Evolutionary conservation across 2,329 filamentous ascomycete species (phyloP), one percentile per base, ranked within the genome.

Genomic region (Fusarium sp.): DNA sequence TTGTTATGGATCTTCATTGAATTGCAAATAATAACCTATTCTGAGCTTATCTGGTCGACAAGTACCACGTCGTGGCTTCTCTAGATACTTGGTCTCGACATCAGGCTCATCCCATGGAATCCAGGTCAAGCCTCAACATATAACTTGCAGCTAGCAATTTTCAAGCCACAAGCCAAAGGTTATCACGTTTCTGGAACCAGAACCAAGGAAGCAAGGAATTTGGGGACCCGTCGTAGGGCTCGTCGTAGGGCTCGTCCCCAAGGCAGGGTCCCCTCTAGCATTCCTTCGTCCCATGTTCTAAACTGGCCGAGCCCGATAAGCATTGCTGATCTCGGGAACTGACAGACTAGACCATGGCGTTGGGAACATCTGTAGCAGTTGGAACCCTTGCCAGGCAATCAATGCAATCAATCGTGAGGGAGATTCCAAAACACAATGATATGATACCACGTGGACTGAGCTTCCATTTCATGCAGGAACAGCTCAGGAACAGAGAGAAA

Each of bases 281-380:
- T 68, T 69, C 65, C 65, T 63, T 62, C 51, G 40, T 66, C 55
- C 61, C 50, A 45, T 66, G 47, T 69, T 58, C 60, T 51, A 50
- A 63, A 57, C 47, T 55, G 59, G 46, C 53, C 58, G 65, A 54
- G 57, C 46, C 48, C 58, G 46, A 69, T 59, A 72, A 53, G 58
- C 67, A 70, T 46, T 54, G 64, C 69, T 73, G 61, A 73, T 69
- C 71, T 69, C 64, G 69, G 71, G 61, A 72, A 47, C 53, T 42
- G 59, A 45, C 61, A 72, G 57, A 43, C 57, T 51, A 71, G 33
- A 52, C 69, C 70, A 62, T 51, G 43, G 46, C 39, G 31, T 56
- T 61, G 59, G 70, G 55, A 69, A 55, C 37, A 33, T 37, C 43
- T 47, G 25, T n/a, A 51, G 37, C 33, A 55, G 48, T 53, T 48